Conservation (phyloP, 2,329 filamentous ascomycete genomes). For the Byssoonygena ceratinophila region DNA sequence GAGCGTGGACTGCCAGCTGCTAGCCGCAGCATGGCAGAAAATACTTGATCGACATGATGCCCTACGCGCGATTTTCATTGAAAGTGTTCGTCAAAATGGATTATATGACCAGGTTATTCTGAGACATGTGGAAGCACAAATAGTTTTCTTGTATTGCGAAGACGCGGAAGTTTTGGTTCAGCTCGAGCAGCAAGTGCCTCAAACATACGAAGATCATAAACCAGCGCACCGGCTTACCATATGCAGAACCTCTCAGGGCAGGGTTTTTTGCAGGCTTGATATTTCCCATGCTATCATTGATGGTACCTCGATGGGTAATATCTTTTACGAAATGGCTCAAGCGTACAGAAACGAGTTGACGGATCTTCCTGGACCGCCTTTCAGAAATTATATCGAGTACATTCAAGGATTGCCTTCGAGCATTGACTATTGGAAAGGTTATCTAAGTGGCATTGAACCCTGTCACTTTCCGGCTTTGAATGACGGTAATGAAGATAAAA, state of each 20-base stretch:
- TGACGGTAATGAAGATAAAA: background rate
- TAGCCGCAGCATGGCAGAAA: conserved; percentile 25
- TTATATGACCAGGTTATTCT: conserved; percentile 29
- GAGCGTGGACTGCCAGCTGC: conserved; percentile 21
- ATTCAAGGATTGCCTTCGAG: background rate
- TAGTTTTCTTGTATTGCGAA: conserved; percentile 18
- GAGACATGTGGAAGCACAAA: conserved; percentile 17
- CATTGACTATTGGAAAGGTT: conserved; percentile 21
- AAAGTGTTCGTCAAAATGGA: conserved; percentile 24
- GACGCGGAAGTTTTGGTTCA: conserved; percentile 20
- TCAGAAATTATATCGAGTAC: conserved; percentile 11
- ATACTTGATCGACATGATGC: conserved; percentile 27
- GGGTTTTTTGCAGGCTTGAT: conserved; percentile 39
- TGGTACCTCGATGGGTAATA: conserved; percentile 35
- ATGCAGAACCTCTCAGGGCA: conserved; percentile 31
- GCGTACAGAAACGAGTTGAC: conserved; percentile 22
- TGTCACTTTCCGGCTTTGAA: conserved; percentile 15
- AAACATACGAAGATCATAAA: conserved; percentile 5
- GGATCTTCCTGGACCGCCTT: conserved; percentile 15
- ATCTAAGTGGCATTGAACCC: conserved; percentile 19
- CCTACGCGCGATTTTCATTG: conserved; percentile 30
- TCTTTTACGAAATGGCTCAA: conserved; percentile 31
- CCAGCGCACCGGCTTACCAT: conserved; percentile 40
- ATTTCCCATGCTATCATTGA: conserved; percentile 39
- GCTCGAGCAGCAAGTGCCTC: conserved; percentile 20